Conservation (phyloP, 805 yeast species). For the Cyberlindnera subsufficiens region DNA sequence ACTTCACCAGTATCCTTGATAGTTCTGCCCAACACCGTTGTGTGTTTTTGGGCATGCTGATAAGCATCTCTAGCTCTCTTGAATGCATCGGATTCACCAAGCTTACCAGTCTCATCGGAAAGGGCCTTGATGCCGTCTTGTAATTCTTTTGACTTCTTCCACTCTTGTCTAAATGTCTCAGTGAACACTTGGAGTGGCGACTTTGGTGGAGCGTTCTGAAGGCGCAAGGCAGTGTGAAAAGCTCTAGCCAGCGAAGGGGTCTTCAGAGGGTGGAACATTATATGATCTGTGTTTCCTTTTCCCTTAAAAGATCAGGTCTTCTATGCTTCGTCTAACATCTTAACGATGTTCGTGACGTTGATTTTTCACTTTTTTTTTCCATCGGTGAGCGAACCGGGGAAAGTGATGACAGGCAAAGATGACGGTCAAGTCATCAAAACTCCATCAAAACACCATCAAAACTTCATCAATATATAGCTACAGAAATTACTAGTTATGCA, state of each 20-base stretch:
- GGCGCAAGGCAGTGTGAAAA: slow-evolving; percentile 16
- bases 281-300: background rate
- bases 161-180: slow-evolving; percentile 86
- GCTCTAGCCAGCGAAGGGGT: slow-evolving; percentile 13
- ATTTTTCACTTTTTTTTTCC: slow-evolving; percentile 2
- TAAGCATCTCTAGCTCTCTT: slow-evolving; percentile 91
- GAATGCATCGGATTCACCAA: slow-evolving; percentile 92
- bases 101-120: slow-evolving; percentile 91
- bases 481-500: too few relatives aligned
- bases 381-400: background rate
- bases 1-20: slow-evolving; percentile 88
- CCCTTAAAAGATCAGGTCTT: background rate
- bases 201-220: slow-evolving; percentile 33
- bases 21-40: slow-evolving; percentile 65
- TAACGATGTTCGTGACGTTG: background rate
- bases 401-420: background rate
- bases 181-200: slow-evolving; percentile 90
- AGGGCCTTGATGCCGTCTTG: slow-evolving; percentile 91
- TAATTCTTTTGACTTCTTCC: slow-evolving; percentile 84
- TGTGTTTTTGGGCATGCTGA: slow-evolving; percentile 71
- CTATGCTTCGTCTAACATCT: background rate
- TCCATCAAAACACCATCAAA: background rate
- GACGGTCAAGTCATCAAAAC: too few relatives aligned
- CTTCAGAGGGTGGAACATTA: background rate
- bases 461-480: too few relatives aligned